Percentiles rank a stretch among this genome's conserved stretches.
These are phyloP conservation scores for Arachis hypogaea DNA, from an alignment of 306 rosid species.

Conservation along the genomic window DNA sequence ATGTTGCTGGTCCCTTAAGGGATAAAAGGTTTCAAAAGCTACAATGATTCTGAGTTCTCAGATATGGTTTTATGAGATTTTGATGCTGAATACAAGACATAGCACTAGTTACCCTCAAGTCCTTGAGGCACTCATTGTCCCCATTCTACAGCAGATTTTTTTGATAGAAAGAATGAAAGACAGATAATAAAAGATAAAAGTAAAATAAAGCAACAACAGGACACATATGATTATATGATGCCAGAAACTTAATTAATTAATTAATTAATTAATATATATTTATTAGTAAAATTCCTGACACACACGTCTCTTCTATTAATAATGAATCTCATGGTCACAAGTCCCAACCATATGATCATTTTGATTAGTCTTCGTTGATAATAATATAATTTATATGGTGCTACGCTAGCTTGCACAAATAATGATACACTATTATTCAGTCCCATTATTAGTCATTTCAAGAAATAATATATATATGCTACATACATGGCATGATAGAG, in stretches of 20 bases:
- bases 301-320: conserved; percentile 30
- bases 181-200: conserved; percentile 41
- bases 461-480: too few relatives aligned
- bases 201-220: conserved; percentile 42
- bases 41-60: conserved; percentile 67
- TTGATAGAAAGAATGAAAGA: conserved; percentile 31
- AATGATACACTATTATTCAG: neutral
- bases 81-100: conserved; percentile 83
- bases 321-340: conserved; percentile 50
- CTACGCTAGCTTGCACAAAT: conserved; percentile 28
- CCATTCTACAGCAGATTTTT: conserved; percentile 43
- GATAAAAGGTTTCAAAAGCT: conserved; percentile 66
- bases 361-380: conserved; percentile 11
- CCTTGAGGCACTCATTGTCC: conserved; percentile 56
- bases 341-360: conserved; percentile 44
- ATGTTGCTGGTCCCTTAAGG: conserved; percentile 41
- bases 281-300: conserved; percentile 13
- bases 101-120: conserved; percentile 51
- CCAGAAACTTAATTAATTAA: neutral
- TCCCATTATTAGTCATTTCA: neutral
- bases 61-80: conserved; percentile 61
- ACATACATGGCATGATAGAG: neutral
- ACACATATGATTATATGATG: neutral
- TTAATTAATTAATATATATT: neutral
- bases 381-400: conserved; percentile 1